Conservation (phyloP, 1,139 yeast species). For the Candida dubliniensis region DNA sequence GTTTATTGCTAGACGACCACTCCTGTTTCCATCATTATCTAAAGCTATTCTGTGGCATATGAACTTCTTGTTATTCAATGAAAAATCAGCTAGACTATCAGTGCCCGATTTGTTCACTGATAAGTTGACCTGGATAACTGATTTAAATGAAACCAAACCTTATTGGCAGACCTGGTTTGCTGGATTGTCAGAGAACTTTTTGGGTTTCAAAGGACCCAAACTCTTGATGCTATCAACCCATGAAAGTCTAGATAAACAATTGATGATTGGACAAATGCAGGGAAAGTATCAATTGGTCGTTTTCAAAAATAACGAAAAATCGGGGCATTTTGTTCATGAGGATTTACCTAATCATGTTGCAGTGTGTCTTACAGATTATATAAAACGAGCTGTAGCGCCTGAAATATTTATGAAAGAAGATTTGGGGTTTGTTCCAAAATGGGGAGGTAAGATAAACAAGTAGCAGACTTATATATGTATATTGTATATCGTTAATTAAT, state of each 20-base stretch:
- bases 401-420: conserved; percentile 39
- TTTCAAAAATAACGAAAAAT: conserved; percentile 54
- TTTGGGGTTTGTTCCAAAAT: conserved; percentile 45
- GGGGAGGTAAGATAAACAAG: conserved; percentile 50
- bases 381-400: conserved; percentile 44
- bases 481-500: conserved; percentile 19
- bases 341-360: conserved; percentile 77
- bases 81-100: conserved; percentile 67
- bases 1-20: conserved; percentile 65
- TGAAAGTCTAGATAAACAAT: conserved; percentile 78
- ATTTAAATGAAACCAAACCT: conserved; percentile 57
- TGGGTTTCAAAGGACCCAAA: conserved; percentile 54
- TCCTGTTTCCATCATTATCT: conserved; percentile 46
- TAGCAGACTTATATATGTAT: conserved; percentile 11
- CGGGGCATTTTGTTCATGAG: conserved; percentile 93
- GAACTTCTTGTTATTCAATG: conserved; percentile 52
- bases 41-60: conserved; percentile 87
- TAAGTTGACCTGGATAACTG: conserved; percentile 57
- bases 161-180: conserved; percentile 85
- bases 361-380: conserved; percentile 49
- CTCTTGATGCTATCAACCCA: conserved; percentile 84
- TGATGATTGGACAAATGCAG: conserved; percentile 97
- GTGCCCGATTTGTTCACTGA: conserved; percentile 62
- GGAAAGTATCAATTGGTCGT: conserved; percentile 89
- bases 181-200: conserved; percentile 66